A percentile compares a stretch with the other conserved stretches of the same genome.
phyloP scores from a whole-genome alignment of 208 protist genomes.

The Trypanosoma boissoni region DNA sequence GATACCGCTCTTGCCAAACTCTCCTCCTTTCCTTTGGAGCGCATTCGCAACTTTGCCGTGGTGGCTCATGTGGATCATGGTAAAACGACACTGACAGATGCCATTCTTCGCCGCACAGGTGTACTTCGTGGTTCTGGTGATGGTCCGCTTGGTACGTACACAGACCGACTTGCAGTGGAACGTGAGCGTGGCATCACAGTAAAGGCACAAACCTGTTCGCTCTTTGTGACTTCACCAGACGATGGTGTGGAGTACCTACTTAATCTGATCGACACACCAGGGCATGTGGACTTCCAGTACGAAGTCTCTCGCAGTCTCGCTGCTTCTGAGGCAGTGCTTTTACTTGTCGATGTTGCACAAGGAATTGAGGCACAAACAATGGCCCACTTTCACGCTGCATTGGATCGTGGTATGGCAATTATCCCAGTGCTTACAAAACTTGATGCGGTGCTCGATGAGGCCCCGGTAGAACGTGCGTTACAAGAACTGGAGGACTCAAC shows the following conservation, averaged over 20 bases:
- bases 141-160: constrained; percentile 72
- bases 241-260: constrained; percentile 78
- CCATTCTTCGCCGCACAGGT: constrained; percentile 76
- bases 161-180: constrained; percentile 94
- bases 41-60: constrained; percentile 90
- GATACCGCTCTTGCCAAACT: constrained; percentile 24
- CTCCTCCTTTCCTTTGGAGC: constrained; percentile 39
- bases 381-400: constrained; percentile 94
- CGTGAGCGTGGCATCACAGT: constrained; percentile 96
- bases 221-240: constrained; percentile 51
- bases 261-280: constrained; percentile 97
- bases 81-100: constrained; percentile 92
- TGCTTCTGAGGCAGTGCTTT: constrained; percentile 87
- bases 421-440: constrained; percentile 90
- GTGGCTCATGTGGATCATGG: constrained; percentile 93
- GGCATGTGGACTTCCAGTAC: constrained; percentile 99
- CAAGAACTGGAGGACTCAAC: constrained; percentile 87
- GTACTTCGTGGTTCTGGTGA: constrained; percentile 61
- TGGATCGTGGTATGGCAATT: constrained; percentile 86
- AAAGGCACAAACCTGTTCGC: constrained; percentile 93
- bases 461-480: constrained; percentile 61
- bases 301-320: constrained; percentile 94
- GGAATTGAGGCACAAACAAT: constrained; percentile 96
- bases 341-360: constrained; percentile 93
- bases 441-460: constrained; percentile 74